A percentile compares a stretch with the other conserved stretches of the same genome.
These are phyloP conservation scores for Epithemia pelagica DNA, from an alignment of 108 stramenopile genomes.

Conservation along the genomic window DNA sequence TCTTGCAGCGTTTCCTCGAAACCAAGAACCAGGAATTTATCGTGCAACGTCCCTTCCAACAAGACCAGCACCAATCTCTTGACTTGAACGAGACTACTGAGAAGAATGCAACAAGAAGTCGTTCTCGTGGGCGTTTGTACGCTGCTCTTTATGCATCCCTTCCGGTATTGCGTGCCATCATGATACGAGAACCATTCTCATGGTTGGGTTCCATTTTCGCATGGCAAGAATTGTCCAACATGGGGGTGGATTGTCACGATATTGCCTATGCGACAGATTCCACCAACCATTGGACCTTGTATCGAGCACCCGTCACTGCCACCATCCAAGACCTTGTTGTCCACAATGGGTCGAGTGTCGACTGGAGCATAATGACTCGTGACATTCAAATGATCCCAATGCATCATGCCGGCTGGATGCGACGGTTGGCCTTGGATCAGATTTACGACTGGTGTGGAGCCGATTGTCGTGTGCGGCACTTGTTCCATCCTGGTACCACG, in stretches of 20 bases:
- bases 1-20: too few species aligned
- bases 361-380: not conserved
- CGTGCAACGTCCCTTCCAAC: not conserved
- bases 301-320: not conserved
- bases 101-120: not conserved
- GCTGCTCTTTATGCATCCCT: constrained; percentile 31
- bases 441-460: constrained; percentile 29
- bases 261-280: not conserved
- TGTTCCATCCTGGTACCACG: constrained; percentile 1
- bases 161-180: constrained; percentile 25
- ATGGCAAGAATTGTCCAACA: constrained; percentile 21
- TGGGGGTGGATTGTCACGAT: not conserved
- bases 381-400: not conserved
- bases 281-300: not conserved
- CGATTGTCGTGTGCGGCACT: constrained; percentile 27
- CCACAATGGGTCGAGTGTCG: not conserved
- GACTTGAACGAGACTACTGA: not conserved
- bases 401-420: constrained; percentile 12
- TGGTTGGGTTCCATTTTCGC: constrained; percentile 35
- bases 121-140: constrained; percentile 5
- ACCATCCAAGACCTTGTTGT: not conserved
- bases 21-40: too few species aligned
- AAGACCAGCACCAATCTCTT: not conserved
- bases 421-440: constrained; percentile 10
- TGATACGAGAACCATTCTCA: constrained; percentile 41